Evolutionary conservation across 305 asterid species (phyloP), one percentile per base, ranked within the genome.

Genomic region (Fraxinus sp.): DNA sequence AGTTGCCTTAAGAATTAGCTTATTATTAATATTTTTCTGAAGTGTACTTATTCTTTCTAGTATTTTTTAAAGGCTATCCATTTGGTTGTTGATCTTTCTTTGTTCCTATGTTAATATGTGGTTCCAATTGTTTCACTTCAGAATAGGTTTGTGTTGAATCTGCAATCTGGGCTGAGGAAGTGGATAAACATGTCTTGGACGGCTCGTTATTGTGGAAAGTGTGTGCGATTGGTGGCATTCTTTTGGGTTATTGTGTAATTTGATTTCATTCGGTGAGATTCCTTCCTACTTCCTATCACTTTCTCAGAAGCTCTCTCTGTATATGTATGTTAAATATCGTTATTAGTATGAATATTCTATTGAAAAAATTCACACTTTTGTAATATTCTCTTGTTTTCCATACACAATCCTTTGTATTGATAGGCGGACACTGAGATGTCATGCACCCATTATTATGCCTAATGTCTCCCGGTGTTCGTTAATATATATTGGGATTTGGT

Each of bases 161-260:
- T 62, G 66, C 64, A 77, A 28, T 43, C 82, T 88, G 87, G 77
- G 86, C 88, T 87, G 89, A 87, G 80, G 81, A 80, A 85, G 87
- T 75, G 1, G 59, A 90, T 81, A 90, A 92, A 86, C 91, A 94
- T 94, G 98, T 92, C 93, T 89, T 94, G 95, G 98, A 86, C 76
- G 71, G 83, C 91, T 86, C 85, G 87, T 78, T 92, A 83, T 46
- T 89, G 90, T 70, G 94, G 92, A 87, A 89, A 90, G 89, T 87
- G 90, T 82, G 86, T 93, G 87, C 91, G 86, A 83, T 86, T 94
- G 86, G 90, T 88, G 20, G 93, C 87, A 77, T 93, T 92, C 88
- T 92, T 91, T 77, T 97, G 89, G 10, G 91, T 94, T 64, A 94
- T 94, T 81, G 93, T 93, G 83, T 94, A 93, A 88, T 49, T 87